These are phyloP conservation scores for Ogataea salicorniae DNA, from an alignment of 805 yeast species.

Conservation along the genomic window DNA sequence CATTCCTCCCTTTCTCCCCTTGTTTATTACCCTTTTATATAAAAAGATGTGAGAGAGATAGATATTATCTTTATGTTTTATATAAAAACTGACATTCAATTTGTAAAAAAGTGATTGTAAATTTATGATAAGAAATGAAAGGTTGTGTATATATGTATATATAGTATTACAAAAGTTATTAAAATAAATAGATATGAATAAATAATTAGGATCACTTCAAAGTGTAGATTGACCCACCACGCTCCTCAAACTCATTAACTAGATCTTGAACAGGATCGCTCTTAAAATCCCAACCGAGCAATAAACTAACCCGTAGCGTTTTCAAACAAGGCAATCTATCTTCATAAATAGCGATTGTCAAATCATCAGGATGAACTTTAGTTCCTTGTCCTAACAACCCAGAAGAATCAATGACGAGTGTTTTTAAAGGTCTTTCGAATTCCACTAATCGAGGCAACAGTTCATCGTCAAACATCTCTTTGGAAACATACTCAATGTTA, in stretches of 20 bases:
- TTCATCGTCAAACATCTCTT: slow-evolving; percentile 46
- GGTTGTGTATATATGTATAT: too few species aligned
- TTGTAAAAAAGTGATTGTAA: too few species aligned
- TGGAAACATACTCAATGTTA: slow-evolving; percentile 72
- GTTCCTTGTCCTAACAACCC: slow-evolving; percentile 82
- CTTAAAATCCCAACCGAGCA: slow-evolving; percentile 79
- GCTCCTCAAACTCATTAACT: slow-evolving; percentile 64
- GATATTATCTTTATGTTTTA: too few species aligned
- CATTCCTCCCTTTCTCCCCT: too few species aligned
- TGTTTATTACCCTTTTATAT: too few species aligned
- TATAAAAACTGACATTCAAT: too few species aligned
- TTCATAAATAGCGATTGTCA: slow-evolving; percentile 79
- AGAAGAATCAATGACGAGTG: slow-evolving; percentile 71
- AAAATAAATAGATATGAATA: neutral
- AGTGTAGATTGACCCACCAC: slow-evolving; percentile 69
- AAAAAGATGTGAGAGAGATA: too few species aligned
- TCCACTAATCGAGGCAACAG: slow-evolving; percentile 31
- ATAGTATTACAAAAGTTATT: neutral
- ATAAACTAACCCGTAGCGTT: slow-evolving; percentile 61
- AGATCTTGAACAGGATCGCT: slow-evolving; percentile 59
- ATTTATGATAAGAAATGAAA: neutral
- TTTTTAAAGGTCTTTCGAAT: slow-evolving; percentile 43
- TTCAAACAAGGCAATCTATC: slow-evolving; percentile 65
- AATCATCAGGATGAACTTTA: slow-evolving; percentile 82
- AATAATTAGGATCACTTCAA: slow-evolving; percentile 15